Base-by-base conservation (phyloP, 2,329 filamentous ascomycete genomes). In the Sporothrix schenckii region DNA sequence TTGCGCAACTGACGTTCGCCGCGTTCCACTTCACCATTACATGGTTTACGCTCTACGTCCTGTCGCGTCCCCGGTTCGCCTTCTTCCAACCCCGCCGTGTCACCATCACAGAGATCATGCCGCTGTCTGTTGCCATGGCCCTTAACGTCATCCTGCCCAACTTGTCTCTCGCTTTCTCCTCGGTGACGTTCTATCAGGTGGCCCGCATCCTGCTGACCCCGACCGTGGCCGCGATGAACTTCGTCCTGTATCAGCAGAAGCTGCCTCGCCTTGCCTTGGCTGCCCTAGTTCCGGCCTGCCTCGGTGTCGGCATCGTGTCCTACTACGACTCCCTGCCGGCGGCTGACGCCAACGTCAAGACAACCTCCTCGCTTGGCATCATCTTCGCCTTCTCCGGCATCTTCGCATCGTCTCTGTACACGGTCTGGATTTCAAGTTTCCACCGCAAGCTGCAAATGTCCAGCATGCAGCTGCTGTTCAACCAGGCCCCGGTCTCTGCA, bases 91-190 rank as follows among this genome's bases (percentile, higher is more conserved):
- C 88, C 1, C 85, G 86, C 53, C 83, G 84, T 66, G 84, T 86
- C 52, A 79, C 84, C 44, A 79, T 89, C 65, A 80, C 81, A 71
- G 83, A 87, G 49, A 86, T 91, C 69, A 80, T 90, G 21, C 89
- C 89, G 3, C 81, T 91, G n/a, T 87, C 88, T 2, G 76, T 89
- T 41, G 85, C 88, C 75, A 91, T 92, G 89, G 85, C 87, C 67
- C 81, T 89, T 71, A 91, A 91, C 78, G 88, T 91, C 76, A 88
- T 91, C 73, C 81, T 91, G 11, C 88, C 88, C 11, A 91, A 91
- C 75, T 80, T 91, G 7, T 90, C 88, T 1, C 81, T 92, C 56
- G 88, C 89, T 41, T 90, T 87, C 77, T 91, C 88, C 27, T 86
- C 86, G 66, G 86, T 91, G 54, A 89, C 88, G 54, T 91, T 91